These are phyloP conservation scores for Spencermartinsiella europaea DNA, from an alignment of 805 yeast species.

Conservation along the genomic window DNA sequence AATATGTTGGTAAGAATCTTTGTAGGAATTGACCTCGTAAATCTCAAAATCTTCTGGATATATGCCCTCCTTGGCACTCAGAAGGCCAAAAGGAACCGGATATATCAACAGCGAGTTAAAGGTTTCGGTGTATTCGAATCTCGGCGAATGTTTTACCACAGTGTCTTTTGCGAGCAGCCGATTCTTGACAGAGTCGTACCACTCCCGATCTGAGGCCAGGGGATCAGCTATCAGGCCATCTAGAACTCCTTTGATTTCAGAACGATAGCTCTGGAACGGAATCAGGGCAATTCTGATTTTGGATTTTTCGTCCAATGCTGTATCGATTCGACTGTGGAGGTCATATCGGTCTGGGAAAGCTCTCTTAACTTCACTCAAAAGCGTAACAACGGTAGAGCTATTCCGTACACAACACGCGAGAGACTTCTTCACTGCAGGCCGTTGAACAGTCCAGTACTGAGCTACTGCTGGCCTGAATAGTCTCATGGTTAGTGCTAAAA, in stretches of 20 bases:
- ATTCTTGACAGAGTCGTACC: slow-evolving; percentile 26
- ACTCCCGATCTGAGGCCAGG: slow-evolving; percentile 26
- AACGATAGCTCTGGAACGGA: slow-evolving; percentile 24
- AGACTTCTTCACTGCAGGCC: too few relatives aligned
- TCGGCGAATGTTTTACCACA: slow-evolving; percentile 25
- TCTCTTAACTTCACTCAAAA: slow-evolving; percentile 32
- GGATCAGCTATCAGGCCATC: slow-evolving; percentile 33
- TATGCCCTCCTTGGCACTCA: slow-evolving; percentile 19
- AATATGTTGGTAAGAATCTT: slow-evolving; percentile 28
- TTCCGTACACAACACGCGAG: too few relatives aligned
- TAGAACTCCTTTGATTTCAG: slow-evolving; percentile 23
- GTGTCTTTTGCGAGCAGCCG: slow-evolving; percentile 31
- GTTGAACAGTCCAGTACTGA: too few relatives aligned
- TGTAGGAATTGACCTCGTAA: slow-evolving; percentile 27
- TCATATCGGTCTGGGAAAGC: slow-evolving; percentile 14
- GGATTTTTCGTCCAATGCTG: slow-evolving; percentile 18
- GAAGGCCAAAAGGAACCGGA: slow-evolving; percentile 22
- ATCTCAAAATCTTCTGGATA: slow-evolving; percentile 24
- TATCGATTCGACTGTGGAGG: slow-evolving; percentile 24
- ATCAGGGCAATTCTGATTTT: slow-evolving; percentile 27
- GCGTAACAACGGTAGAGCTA: not conserved
- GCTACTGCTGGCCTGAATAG: too few relatives aligned
- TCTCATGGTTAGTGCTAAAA: too few relatives aligned
- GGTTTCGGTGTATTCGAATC: slow-evolving; percentile 28
- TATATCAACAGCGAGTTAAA: slow-evolving; percentile 31